These are phyloP conservation scores for Oemleria cerasiformis DNA, from an alignment of 306 rosid genomes.

Conservation along the genomic window DNA sequence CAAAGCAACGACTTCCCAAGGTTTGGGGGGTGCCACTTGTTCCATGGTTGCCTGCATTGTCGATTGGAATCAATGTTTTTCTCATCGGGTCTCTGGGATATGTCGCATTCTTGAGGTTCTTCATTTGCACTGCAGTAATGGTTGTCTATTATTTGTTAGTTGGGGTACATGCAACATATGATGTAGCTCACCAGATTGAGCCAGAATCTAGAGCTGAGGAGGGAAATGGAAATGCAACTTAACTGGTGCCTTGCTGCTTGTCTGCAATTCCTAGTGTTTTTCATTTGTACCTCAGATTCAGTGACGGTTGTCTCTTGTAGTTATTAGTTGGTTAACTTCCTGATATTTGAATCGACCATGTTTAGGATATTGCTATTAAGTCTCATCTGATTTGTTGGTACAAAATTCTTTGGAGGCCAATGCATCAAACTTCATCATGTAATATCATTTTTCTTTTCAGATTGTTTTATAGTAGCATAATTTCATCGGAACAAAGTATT, in stretches of 20 bases:
- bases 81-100: conserved; percentile 71
- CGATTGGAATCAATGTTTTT: conserved; percentile 64
- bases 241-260: conserved; percentile 3
- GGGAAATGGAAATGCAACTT: conserved; percentile 12
- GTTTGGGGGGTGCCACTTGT: conserved; percentile 93
- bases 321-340: too few species aligned
- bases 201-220: conserved; percentile 23
- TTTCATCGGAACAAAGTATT: too few species aligned
- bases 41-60: conserved; percentile 85
- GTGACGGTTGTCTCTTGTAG: too few species aligned
- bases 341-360: too few species aligned
- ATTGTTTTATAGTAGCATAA: too few species aligned
- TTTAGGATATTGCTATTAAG: too few species aligned
- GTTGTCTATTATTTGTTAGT: conserved; percentile 63
- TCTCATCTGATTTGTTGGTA: too few species aligned
- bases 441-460: too few species aligned
- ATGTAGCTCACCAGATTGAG: conserved; percentile 51
- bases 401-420: too few species aligned
- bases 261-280: conserved; percentile 41
- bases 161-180: conserved; percentile 90
- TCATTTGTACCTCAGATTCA: too few species aligned
- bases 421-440: too few species aligned
- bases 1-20: conserved; percentile 53
- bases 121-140: conserved; percentile 65
- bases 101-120: conserved; percentile 72